Base-by-base conservation (phyloP, 228 moss, liverwort and hornwort species). In the Sphagnum fallax region DNA sequence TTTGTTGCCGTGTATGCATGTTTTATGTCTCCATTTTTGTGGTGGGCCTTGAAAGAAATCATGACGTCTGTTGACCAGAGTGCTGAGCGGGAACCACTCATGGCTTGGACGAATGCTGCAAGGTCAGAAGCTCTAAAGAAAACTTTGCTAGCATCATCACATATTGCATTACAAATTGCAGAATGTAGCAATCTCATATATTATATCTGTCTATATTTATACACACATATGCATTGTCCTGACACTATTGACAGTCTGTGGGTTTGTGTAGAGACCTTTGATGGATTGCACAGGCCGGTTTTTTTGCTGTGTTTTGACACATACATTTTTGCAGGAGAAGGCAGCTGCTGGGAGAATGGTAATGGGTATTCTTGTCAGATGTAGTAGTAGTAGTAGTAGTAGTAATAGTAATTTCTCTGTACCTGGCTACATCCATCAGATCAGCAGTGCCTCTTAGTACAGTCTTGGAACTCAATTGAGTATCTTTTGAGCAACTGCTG, bases 51-150 rank as follows among this genome's bases (percentile, higher is more conserved):
- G 4, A 72, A 51, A 16, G 67, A 79, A 67, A 74, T 82, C 71
- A 53, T 53, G 16, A 53, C 67, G 60, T 70, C 71, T 5, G 73
- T 85, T 50, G 82, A 85, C 18, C 1, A 66, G 47, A n/a, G 51
- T 6, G 72, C 64, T 10, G 47, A 69, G 55, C 74, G 85, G 51
- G 85, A 85, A 72, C 82, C 81, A 60, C 52, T 85, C 63, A 85
- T 85, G 85, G 82, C 79, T 18, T 82, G 82, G 79, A 74, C 82
- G 8, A 72, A 65, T 52, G 9, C 81, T 52, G 9, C 81, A 51
- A 79, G 76, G 61, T 69, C 73, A 65, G 84, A 84, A 61, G 80
- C 80, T 60, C 80, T 77, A 67, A 67, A 73, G 14, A 76, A 81
- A 66, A 8, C 12, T 8, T 14, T 82, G 65, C 78, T 81, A 84